A percentile compares a stretch with the other conserved stretches of the same genome.
These are phyloP conservation scores for Boletus huronensis DNA, from an alignment of 768 basidiomycete species.

Conservation along the genomic window DNA sequence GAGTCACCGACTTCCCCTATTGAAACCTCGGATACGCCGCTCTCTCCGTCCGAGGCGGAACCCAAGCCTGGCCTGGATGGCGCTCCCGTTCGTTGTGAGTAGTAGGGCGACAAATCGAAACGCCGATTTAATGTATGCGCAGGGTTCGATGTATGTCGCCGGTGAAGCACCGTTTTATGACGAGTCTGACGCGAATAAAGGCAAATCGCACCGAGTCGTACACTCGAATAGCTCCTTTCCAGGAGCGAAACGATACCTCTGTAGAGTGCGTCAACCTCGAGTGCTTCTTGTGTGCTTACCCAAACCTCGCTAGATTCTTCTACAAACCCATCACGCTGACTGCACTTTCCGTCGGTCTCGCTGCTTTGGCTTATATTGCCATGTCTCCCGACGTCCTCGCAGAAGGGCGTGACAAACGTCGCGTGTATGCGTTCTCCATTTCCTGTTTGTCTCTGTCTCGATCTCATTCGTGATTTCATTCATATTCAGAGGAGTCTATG, in stretches of 20 bases:
- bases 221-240: conserved; percentile 79
- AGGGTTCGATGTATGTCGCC: conserved; percentile 81
- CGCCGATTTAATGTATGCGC: conserved; percentile 10
- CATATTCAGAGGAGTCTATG: conserved; percentile 64
- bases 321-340: conserved; percentile 82
- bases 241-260: conserved; percentile 78
- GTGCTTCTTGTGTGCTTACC: neutral
- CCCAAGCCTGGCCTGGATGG: conserved; percentile 75
- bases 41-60: conserved; percentile 52
- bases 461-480: conserved; percentile 13
- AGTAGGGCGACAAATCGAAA: neutral
- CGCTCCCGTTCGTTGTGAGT: conserved; percentile 77
- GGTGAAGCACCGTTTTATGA: conserved; percentile 1
- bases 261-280: conserved; percentile 56
- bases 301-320: conserved; percentile 61
- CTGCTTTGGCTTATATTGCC: conserved; percentile 74
- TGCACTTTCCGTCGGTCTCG: conserved; percentile 61
- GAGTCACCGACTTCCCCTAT: conserved; percentile 39
- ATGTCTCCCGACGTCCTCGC: conserved; percentile 81
- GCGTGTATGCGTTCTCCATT: conserved; percentile 53
- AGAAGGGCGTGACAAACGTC: conserved; percentile 77
- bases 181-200: conserved; percentile 36
- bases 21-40: conserved; percentile 60
- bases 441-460: neutral
- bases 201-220: conserved; percentile 83